Conservation (phyloP, 2,329 filamentous ascomycete species). For the Ilyonectria mors-panacis region DNA sequence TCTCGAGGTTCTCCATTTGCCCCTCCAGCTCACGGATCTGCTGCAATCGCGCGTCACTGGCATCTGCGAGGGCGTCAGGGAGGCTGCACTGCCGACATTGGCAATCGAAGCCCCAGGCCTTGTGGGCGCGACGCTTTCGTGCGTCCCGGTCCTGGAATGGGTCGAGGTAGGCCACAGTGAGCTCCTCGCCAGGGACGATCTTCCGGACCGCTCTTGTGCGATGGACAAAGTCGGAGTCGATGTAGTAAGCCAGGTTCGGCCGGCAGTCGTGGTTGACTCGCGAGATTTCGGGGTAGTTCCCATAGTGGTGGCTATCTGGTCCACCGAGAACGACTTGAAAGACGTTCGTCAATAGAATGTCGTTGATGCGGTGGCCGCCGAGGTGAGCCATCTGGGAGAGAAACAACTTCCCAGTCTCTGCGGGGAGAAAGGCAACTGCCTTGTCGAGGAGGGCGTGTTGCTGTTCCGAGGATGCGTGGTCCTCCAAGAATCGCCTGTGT, state of each 20-base stretch:
- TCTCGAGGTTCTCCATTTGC: neutral
- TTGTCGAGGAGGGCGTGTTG: constrained; percentile 9
- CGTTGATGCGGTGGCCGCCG: constrained; percentile 9
- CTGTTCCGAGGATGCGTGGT: neutral
- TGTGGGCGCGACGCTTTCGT: neutral
- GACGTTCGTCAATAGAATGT: constrained; percentile 16
- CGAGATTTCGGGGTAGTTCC: constrained; percentile 11
- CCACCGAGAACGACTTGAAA: constrained; percentile 5
- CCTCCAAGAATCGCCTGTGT: constrained; percentile 1
- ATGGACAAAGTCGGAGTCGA: constrained; percentile 12
- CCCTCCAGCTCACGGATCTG: neutral
- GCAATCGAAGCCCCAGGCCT: constrained; percentile 16
- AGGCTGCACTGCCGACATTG: constrained; percentile 8
- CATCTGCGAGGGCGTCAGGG: neutral
- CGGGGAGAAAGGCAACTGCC: neutral
- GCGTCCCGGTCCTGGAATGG: neutral
- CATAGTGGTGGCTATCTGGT: neutral
- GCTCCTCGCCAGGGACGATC: constrained; percentile 16
- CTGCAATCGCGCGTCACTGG: constrained; percentile 9
- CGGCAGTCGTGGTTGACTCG: constrained; percentile 25
- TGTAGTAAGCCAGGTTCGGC: constrained; percentile 22
- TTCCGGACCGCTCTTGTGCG: neutral
- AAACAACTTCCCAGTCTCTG: neutral
- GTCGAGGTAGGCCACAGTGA: constrained; percentile 21
- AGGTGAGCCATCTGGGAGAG: neutral